phyloP scores from a whole-genome alignment of 441 rosid species.

The Populus hybrid region DNA sequence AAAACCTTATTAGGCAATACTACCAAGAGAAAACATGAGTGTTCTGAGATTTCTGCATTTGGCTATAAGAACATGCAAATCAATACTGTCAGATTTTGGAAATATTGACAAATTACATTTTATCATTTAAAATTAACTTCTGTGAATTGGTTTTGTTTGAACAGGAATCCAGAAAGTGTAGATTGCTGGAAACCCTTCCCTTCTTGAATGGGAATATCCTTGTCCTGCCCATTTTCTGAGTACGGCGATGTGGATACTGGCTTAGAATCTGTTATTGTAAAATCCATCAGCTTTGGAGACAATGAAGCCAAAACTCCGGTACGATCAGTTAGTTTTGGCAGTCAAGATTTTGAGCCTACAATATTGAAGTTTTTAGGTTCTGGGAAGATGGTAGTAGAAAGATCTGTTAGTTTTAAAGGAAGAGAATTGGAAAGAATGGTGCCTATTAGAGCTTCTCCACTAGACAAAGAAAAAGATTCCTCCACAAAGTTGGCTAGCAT shows the following conservation, averaged over 20 bases:
- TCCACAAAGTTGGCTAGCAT: constrained; percentile 11
- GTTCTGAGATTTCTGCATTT: neutral
- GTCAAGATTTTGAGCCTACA: constrained; percentile 40
- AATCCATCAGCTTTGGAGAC: no score
- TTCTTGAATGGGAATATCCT: no score
- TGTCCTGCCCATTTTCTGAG: no score
- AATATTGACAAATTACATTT: constrained; percentile 30
- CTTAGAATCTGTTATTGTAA: no score
- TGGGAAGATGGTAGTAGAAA: constrained; percentile 58
- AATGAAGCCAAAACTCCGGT: no score
- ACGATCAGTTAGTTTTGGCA: no score
- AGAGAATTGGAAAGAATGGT: constrained; percentile 51
- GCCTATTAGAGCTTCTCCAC: constrained; percentile 33
- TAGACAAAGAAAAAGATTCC: constrained; percentile 25
- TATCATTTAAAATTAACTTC: neutral
- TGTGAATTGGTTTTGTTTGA: constrained; percentile 10
- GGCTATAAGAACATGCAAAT: neutral
- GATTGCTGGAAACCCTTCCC: neutral
- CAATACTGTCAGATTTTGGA: constrained; percentile 32
- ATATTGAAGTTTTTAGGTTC: constrained; percentile 51
- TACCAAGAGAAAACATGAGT: neutral
- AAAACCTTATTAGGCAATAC: neutral
- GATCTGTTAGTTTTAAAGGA: constrained; percentile 67
- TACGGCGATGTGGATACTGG: no score
- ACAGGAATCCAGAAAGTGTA: constrained; percentile 22